phyloP scores from a whole-genome alignment of 345 rosid species.

The Arabidopsis suecica region DNA sequence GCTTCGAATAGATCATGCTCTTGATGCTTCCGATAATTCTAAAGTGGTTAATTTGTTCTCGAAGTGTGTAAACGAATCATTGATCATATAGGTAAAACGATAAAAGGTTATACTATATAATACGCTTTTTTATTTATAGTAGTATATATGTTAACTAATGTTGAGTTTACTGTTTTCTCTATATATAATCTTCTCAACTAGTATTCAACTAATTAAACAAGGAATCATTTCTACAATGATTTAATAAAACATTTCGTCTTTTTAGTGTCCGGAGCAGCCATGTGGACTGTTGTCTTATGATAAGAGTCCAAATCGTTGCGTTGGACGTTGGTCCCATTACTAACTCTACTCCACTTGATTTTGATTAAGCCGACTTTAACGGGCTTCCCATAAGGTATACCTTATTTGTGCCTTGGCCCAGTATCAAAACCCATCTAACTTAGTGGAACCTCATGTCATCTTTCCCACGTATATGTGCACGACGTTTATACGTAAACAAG shows the following conservation, averaged over 20 bases:
- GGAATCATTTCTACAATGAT: neutral
- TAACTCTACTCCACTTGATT: slow-evolving; percentile 5
- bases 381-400: slow-evolving; percentile 8
- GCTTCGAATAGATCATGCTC: slow-evolving; percentile 6
- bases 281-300: slow-evolving; percentile 6
- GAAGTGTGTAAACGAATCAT: neutral
- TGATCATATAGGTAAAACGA: too few species aligned
- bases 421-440: neutral
- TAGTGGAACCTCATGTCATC: slow-evolving; percentile 2
- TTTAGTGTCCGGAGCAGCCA: slow-evolving; percentile 12
- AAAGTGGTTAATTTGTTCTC: neutral
- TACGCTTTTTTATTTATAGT: too few species aligned
- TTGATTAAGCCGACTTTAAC: neutral
- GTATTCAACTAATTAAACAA: neutral
- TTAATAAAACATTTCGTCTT: neutral
- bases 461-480: neutral
- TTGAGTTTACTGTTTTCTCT: neutral
- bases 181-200: neutral
- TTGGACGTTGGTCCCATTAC: slow-evolving; percentile 24
- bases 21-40: neutral
- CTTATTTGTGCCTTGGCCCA: neutral
- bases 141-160: neutral
- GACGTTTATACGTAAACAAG: neutral
- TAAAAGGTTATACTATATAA: too few species aligned
- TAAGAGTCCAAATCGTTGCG: slow-evolving; percentile 14